Conservation (phyloP, 345 rosid species). For the Melaleuca quinquenervia region DNA sequence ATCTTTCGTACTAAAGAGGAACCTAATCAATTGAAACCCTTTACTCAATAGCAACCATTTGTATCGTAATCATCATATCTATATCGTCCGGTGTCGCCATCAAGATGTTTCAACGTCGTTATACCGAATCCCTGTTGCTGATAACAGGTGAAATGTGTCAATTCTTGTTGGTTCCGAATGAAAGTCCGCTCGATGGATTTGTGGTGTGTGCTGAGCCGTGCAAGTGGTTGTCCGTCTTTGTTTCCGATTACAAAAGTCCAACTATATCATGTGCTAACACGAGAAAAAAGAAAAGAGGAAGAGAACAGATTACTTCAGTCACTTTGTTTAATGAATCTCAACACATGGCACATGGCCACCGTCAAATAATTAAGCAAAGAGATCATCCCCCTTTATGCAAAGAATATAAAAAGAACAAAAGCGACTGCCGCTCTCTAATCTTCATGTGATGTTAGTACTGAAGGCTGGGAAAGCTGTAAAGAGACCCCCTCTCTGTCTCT, state of each 20-base stretch:
- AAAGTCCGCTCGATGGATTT: background rate
- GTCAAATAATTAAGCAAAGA: background rate
- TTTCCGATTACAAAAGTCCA: background rate
- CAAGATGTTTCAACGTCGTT: background rate
- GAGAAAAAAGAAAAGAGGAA: background rate
- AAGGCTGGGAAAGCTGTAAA: background rate
- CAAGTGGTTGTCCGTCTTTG: background rate
- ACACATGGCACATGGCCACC: background rate
- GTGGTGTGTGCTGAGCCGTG: background rate
- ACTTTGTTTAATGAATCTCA: background rate
- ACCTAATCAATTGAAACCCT: rapidly evolving
- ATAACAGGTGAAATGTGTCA: background rate
- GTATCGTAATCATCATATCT: background rate
- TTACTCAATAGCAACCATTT: background rate
- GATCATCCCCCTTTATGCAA: background rate
- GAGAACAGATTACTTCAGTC: background rate
- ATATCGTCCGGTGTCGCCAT: no score
- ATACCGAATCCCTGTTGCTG: background rate
- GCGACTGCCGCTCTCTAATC: background rate
- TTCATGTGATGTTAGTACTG: background rate
- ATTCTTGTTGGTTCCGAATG: background rate
- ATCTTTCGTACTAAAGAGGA: background rate
- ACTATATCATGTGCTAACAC: background rate
- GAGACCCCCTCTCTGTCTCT: background rate
- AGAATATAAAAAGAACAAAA: background rate